Evolutionary conservation across 2,329 filamentous ascomycete genomes (phyloP).

Genomic region (Trichoderma harzianum): DNA sequence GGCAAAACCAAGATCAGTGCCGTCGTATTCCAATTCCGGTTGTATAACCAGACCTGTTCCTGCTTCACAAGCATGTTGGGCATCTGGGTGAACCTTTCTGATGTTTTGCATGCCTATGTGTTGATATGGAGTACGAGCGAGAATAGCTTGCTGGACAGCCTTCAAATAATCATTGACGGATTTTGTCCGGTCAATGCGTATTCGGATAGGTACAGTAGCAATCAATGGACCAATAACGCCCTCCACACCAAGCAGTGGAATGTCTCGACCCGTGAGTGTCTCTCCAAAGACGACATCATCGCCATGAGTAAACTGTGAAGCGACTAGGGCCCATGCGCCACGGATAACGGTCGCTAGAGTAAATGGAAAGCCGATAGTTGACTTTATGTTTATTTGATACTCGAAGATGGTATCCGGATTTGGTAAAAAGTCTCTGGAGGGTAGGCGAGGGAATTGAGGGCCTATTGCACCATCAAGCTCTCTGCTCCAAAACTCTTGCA

Average conservation of each 20-base stretch:
- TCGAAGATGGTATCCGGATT: background rate
- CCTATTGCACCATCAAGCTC: background rate
- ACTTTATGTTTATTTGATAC: background rate
- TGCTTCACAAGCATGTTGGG: constrained; percentile 18
- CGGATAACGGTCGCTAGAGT: constrained; percentile 23
- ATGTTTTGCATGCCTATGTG: constrained; percentile 25
- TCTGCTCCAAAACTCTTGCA: constrained; percentile 26
- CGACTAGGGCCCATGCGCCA: constrained; percentile 27
- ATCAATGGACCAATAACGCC: constrained; percentile 30
- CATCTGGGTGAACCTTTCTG: constrained; percentile 13
- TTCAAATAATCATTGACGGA: constrained; percentile 21
- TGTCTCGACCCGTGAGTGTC: constrained; percentile 28
- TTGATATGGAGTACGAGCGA: constrained; percentile 22
- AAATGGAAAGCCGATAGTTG: background rate
- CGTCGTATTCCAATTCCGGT: background rate
- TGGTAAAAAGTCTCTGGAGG: background rate
- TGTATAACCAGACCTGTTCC: constrained; percentile 14
- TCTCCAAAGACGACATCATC: constrained; percentile 28
- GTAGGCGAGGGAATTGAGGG: background rate
- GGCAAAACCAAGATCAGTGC: background rate
- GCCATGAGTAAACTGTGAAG: constrained; percentile 20
- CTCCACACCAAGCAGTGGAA: constrained; percentile 26
- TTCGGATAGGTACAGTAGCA: constrained; percentile 28
- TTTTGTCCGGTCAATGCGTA: constrained; percentile 7
- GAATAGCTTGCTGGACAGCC: constrained; percentile 25